phyloP scores from a whole-genome alignment of 768 basidiomycete species.

The Pluteus cervinus region DNA sequence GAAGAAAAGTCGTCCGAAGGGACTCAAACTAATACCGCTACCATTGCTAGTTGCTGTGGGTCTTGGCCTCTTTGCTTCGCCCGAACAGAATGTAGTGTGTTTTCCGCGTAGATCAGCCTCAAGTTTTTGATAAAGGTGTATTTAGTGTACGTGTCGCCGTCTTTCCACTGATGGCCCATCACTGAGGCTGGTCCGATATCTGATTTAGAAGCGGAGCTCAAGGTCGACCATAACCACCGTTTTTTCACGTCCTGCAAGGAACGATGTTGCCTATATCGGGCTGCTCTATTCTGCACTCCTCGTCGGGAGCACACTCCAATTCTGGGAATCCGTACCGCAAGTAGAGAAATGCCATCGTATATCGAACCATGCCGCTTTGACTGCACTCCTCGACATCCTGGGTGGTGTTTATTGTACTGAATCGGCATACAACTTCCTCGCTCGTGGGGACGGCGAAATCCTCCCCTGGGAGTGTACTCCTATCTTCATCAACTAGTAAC shows the following conservation, averaged over 20 bases:
- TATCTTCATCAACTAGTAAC: constrained; percentile 42
- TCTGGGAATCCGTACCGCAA: constrained; percentile 68
- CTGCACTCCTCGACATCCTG: constrained; percentile 86
- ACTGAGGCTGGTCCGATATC: no score
- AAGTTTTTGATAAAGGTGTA: no score
- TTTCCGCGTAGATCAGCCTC: no score
- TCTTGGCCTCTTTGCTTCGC: no score
- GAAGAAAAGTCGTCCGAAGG: no score
- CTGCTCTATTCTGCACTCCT: constrained; percentile 71
- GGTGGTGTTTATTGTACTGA: constrained; percentile 80
- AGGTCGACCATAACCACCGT: no score
- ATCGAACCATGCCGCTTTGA: constrained; percentile 60
- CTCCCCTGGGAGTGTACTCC: constrained; percentile 52
- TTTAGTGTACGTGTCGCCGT: no score
- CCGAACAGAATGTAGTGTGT: no score
- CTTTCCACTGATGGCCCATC: no score
- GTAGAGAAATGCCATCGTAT: constrained; percentile 43
- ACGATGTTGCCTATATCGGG: constrained; percentile 85
- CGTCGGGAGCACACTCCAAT: constrained; percentile 73
- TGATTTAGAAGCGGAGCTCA: no score
- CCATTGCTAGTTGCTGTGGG: no score
- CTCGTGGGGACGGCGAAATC: constrained; percentile 66
- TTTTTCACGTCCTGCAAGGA: constrained; percentile 67
- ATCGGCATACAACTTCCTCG: constrained; percentile 85
- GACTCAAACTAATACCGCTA: no score